Evolutionary conservation across 345 rosid genomes (phyloP).

Genomic region (Theobroma cacao): DNA sequence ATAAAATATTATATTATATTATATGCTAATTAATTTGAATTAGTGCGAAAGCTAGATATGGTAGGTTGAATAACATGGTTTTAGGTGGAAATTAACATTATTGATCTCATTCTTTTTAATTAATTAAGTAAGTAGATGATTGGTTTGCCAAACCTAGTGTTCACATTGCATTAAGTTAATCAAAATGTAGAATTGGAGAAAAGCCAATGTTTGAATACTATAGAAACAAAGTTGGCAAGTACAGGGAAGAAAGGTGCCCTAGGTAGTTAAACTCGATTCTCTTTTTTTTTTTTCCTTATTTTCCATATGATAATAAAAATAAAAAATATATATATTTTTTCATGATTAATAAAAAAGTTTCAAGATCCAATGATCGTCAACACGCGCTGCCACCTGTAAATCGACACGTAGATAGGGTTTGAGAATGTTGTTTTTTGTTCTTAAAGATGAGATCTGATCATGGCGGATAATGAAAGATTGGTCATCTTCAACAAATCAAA

Average conservation of each 20-base stretch:
- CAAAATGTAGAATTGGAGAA: not conserved
- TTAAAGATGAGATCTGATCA: not conserved
- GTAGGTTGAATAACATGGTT: constrained; percentile 7
- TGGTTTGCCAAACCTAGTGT: not conserved
- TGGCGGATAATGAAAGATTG: not conserved
- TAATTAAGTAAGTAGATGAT: not conserved
- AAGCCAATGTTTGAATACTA: not conserved
- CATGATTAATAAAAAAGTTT: not conserved
- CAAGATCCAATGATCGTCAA: not conserved
- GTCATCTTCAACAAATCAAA: not conserved
- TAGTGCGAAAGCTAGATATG: not conserved
- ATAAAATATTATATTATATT: not conserved
- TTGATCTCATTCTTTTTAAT: not conserved
- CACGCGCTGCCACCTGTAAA: not conserved
- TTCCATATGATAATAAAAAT: not conserved
- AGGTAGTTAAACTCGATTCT: not conserved
- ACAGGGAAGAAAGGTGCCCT: not conserved
- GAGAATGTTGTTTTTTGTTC: constrained; percentile 3
- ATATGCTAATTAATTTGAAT: not conserved
- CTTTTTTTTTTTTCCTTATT: not conserved
- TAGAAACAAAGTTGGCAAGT: not conserved
- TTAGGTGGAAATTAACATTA: not conserved
- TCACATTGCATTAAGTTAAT: not conserved
- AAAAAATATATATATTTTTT: not conserved
- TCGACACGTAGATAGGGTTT: not conserved